These are phyloP conservation scores for Pseudopyricularia cyperi DNA, from an alignment of 2,329 filamentous ascomycete species.

Conservation along the genomic window DNA sequence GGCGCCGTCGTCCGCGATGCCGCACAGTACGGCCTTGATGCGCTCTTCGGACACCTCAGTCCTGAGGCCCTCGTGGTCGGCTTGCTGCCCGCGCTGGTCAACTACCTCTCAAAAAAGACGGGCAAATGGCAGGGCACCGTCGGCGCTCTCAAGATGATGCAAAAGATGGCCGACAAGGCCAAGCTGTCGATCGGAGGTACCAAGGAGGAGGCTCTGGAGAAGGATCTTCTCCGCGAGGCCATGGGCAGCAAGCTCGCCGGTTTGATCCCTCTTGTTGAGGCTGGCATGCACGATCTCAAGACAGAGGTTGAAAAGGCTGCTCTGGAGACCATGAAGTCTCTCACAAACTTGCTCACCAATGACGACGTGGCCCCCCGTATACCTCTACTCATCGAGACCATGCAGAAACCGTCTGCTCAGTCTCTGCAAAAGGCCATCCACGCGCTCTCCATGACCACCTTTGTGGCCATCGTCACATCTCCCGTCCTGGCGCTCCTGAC, in stretches of 20 bases:
- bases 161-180: conserved; percentile 90
- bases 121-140: conserved; percentile 98
- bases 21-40: conserved; percentile 87
- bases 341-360: conserved; percentile 85
- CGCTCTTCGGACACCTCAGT: conserved; percentile 66
- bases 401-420: conserved; percentile 84
- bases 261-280: conserved; percentile 83
- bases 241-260: conserved; percentile 82
- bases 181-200: conserved; percentile 67
- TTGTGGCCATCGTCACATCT: conserved; percentile 90
- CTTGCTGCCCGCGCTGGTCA: conserved; percentile 60
- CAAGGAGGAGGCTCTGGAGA: conserved; percentile 72
- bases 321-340: conserved; percentile 79
- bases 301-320: conserved; percentile 77
- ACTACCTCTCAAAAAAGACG: conserved; percentile 69
- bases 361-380: conserved; percentile 92
- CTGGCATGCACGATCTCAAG: conserved; percentile 95
- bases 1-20: conserved; percentile 77
- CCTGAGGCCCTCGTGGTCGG: conserved; percentile 74
- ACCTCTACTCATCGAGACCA: conserved; percentile 82
- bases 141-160: conserved; percentile 70
- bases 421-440: conserved; percentile 93
- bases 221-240: conserved; percentile 78
- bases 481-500: conserved; percentile 90
- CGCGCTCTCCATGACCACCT: conserved; percentile 94